Evolutionary conservation across 208 protist genomes (phyloP).

Genomic region (Wallacemonas sp.): DNA sequence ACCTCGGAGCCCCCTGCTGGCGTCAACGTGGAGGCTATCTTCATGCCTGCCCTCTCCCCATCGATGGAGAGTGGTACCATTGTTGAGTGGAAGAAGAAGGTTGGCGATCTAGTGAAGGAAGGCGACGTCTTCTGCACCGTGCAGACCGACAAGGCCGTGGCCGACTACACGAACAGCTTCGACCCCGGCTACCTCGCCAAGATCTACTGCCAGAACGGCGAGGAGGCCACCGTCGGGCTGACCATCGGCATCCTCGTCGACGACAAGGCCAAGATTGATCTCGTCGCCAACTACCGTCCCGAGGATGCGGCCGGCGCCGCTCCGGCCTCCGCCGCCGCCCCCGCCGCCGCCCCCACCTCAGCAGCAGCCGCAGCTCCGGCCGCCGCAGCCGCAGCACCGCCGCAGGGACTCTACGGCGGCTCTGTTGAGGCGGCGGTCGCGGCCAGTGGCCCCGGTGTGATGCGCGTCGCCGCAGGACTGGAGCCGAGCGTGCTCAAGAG

Average conservation of each 20-base stretch:
- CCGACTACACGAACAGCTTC: constrained; percentile 95
- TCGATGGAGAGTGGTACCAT: constrained; percentile 89
- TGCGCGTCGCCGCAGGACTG: constrained; percentile 75
- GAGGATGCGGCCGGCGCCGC: constrained; percentile 28
- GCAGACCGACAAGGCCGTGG: constrained; percentile 98
- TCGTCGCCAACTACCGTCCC: constrained; percentile 36
- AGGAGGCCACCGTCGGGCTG: constrained; percentile 71
- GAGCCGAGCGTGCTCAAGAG: constrained; percentile 34
- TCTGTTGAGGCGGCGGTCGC: constrained; percentile 65
- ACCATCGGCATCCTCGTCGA: constrained; percentile 90
- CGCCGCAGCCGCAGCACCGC: constrained; percentile 11
- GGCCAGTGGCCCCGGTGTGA: constrained; percentile 79
- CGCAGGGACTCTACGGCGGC: constrained; percentile 44
- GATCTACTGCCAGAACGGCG: constrained; percentile 89
- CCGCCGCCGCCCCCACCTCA: constrained; percentile 21
- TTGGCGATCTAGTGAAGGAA: constrained; percentile 92
- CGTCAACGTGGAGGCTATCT: constrained; percentile 75
- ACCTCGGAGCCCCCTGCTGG: constrained; percentile 8
- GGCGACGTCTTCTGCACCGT: constrained; percentile 94
- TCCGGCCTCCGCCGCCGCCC: constrained; percentile 10
- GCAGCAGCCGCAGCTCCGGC: constrained; percentile 5
- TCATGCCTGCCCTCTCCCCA: constrained; percentile 90
- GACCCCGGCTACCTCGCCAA: constrained; percentile 95
- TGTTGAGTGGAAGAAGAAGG: constrained; percentile 91
- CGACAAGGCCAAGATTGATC: constrained; percentile 75